phyloP scores from a whole-genome alignment of 2,329 filamentous ascomycete species.

The Trichocomaceae sp. region DNA sequence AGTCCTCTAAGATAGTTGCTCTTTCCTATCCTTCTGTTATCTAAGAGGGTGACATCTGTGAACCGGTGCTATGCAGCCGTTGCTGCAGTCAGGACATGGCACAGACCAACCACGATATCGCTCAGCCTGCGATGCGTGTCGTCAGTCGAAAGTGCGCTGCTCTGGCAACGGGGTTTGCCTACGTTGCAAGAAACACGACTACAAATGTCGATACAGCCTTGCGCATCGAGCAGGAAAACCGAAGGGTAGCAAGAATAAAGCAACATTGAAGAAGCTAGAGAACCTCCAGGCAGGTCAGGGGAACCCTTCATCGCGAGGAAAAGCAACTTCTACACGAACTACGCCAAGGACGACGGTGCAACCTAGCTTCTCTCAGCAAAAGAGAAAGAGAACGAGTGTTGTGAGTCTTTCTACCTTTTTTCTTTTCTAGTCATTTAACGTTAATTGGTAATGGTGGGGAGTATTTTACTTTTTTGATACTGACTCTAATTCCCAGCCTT shows the following conservation, averaged over 20 bases:
- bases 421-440: background rate
- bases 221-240: constrained; percentile 36
- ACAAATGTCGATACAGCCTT: constrained; percentile 32
- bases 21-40: background rate
- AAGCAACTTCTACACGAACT: background rate
- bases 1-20: background rate
- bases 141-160: constrained; percentile 37
- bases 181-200: constrained; percentile 32
- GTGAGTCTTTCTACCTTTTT: background rate
- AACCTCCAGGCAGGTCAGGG: constrained; percentile 27
- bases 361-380: background rate
- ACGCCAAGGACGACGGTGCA: background rate
- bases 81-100: constrained; percentile 5
- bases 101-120: constrained; percentile 27
- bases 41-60: background rate
- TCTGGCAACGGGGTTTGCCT: constrained; percentile 32
- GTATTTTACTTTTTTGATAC: constrained; percentile 12
- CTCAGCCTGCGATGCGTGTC: constrained; percentile 34
- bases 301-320: constrained; percentile 19
- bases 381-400: background rate
- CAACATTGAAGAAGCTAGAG: constrained; percentile 31
- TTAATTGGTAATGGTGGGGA: background rate
- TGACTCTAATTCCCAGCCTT: constrained; percentile 2
- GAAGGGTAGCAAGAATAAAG: constrained; percentile 35
- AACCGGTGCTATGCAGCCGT: constrained; percentile 6